Conservation (phyloP, 192 early-diverging fungal species). For the Jimgerdemannia flammicorona region DNA sequence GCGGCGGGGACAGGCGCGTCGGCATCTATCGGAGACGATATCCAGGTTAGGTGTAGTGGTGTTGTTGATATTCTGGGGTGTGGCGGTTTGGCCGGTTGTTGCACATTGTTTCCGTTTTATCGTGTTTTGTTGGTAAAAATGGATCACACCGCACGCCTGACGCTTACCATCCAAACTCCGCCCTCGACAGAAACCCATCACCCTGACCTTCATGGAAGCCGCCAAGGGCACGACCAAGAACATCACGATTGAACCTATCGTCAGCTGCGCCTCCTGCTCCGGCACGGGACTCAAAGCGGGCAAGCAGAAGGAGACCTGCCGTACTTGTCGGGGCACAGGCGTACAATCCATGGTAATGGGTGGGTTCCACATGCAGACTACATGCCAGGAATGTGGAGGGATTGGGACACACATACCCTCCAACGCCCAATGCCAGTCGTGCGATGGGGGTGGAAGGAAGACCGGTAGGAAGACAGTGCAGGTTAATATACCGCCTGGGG, state of each 20-base stretch:
- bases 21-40: constrained; percentile 8
- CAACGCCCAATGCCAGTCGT: constrained; percentile 69
- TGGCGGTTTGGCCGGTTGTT: no score
- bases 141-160: background rate
- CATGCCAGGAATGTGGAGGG: constrained; percentile 84
- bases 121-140: constrained; percentile 10
- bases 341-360: constrained; percentile 77
- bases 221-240: constrained; percentile 70
- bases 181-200: constrained; percentile 39
- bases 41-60: background rate
- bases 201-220: constrained; percentile 89
- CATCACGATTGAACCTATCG: constrained; percentile 63
- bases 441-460: constrained; percentile 79
- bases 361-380: constrained; percentile 87
- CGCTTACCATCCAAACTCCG: background rate
- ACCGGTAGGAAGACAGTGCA: constrained; percentile 64
- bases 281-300: constrained; percentile 82
- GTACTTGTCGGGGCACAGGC: constrained; percentile 79
- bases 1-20: constrained; percentile 35
- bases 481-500: constrained; percentile 82
- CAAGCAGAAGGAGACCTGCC: constrained; percentile 65
- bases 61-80: no score
- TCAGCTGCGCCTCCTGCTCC: constrained; percentile 72
- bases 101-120: no score
- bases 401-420: constrained; percentile 65